Evolutionary conservation across 208 protist genomes (phyloP).

Genomic region (Leptomonas pyrrhocoris): DNA sequence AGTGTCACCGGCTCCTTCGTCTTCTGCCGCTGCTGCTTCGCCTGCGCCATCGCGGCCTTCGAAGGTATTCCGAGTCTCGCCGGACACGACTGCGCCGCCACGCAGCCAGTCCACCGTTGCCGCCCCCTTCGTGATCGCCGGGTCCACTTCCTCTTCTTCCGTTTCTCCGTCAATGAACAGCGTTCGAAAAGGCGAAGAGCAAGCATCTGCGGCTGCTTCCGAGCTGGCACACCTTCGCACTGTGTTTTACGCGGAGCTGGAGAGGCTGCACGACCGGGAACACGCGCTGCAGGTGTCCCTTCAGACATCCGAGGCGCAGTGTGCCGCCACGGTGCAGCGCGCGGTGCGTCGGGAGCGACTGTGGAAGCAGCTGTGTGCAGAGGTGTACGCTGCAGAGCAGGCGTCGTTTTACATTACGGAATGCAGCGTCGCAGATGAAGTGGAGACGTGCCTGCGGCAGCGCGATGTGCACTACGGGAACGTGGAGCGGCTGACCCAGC

Average conservation of each 20-base stretch:
- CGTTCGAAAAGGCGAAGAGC: neutral
- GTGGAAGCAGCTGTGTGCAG: slow-evolving; percentile 67
- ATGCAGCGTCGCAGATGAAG: slow-evolving; percentile 34
- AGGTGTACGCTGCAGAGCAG: slow-evolving; percentile 64
- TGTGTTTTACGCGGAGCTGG: slow-evolving; percentile 37
- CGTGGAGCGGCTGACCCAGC: slow-evolving; percentile 55
- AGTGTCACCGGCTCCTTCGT: neutral
- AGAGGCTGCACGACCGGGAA: slow-evolving; percentile 45
- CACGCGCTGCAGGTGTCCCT: slow-evolving; percentile 37
- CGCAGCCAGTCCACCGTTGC: slow-evolving; percentile 22
- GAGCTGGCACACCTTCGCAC: neutral
- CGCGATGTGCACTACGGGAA: slow-evolving; percentile 47
- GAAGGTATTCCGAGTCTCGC: neutral
- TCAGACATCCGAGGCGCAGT: slow-evolving; percentile 5
- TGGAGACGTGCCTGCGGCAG: slow-evolving; percentile 36
- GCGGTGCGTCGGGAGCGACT: slow-evolving; percentile 44
- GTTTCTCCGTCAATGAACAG: neutral
- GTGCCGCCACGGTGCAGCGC: slow-evolving; percentile 25
- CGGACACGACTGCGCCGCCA: neutral
- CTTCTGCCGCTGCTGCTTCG: neutral
- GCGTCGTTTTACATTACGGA: slow-evolving; percentile 51
- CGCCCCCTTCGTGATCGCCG: neutral
- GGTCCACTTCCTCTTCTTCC: neutral
- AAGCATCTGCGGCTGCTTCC: neutral
- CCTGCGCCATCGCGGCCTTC: neutral